phyloP scores from a whole-genome alignment of 345 rosid genomes.

The Bruguiera parviflora region DNA sequence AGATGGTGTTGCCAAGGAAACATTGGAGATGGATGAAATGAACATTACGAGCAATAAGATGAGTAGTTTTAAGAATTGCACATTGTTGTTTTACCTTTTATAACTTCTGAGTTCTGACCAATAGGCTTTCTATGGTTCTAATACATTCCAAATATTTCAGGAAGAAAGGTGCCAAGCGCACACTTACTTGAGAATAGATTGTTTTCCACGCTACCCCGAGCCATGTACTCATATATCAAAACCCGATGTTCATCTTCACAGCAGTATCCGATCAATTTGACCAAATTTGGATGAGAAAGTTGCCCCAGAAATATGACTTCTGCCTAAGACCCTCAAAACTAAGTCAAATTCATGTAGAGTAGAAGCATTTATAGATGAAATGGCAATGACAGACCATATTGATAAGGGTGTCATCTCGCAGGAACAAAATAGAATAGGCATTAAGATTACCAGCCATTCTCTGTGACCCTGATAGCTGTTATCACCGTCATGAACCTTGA shows the following conservation, averaged over 20 bases:
- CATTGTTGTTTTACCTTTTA: no score
- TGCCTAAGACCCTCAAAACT: slow-evolving; percentile 52
- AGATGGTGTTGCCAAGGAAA: no score
- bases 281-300: slow-evolving; percentile 94
- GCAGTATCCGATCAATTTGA: slow-evolving; percentile 89
- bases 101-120: no score
- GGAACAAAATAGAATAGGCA: slow-evolving; percentile 2
- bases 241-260: slow-evolving; percentile 87
- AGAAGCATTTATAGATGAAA: not conserved
- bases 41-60: no score
- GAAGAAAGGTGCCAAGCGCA: not conserved
- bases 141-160: not conserved
- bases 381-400: not conserved
- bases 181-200: slow-evolving; percentile 81
- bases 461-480: slow-evolving; percentile 92
- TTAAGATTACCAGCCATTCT: slow-evolving; percentile 86
- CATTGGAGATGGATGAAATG: no score
- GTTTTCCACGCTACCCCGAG: slow-evolving; percentile 90
- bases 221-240: slow-evolving; percentile 84
- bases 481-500: slow-evolving; percentile 91
- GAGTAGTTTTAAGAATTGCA: no score
- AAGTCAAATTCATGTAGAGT: slow-evolving; percentile 14
- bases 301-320: slow-evolving; percentile 96
- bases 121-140: no score
- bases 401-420: not conserved